Evolutionary conservation across 768 basidiomycete genomes (phyloP).

Genomic region (Cyclocybe cylindracea): DNA sequence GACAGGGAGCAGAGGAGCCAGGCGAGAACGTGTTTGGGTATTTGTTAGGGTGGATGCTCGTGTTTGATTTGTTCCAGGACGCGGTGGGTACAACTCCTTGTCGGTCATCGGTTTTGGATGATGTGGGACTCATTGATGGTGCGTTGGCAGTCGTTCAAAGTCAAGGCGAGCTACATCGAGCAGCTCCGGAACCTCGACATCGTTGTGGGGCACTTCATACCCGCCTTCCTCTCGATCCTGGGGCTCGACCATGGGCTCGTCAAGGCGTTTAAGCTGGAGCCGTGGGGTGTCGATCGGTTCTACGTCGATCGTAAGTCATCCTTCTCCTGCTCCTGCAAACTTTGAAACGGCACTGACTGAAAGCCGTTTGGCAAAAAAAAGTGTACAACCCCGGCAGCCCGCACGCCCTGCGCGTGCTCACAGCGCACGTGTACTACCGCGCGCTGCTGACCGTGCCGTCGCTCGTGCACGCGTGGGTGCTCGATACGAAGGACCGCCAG

Average conservation of each 20-base stretch:
- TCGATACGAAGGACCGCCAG: conserved; percentile 87
- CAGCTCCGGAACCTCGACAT: conserved; percentile 75
- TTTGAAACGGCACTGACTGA: neutral
- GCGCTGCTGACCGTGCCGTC: conserved; percentile 83
- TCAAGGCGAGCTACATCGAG: conserved; percentile 83
- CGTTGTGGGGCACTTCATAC: conserved; percentile 67
- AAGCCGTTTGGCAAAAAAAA: conserved; percentile 24
- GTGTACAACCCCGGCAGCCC: conserved; percentile 57
- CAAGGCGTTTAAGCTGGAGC: conserved; percentile 77
- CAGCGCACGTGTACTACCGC: conserved; percentile 89
- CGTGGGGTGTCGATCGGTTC: conserved; percentile 86
- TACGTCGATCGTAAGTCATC: conserved; percentile 63
- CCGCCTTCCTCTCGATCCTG: conserved; percentile 67
- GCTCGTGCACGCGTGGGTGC: conserved; percentile 82
- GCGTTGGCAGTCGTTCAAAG: conserved; percentile 73
- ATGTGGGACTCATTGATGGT: conserved; percentile 1
- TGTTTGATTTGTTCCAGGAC: conserved; percentile 81
- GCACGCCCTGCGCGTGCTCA: conserved; percentile 62
- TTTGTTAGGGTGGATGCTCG: conserved; percentile 88
- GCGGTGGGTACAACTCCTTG: conserved; percentile 55
- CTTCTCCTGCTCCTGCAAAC: neutral
- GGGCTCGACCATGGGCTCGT: conserved; percentile 59
- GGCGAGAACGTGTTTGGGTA: conserved; percentile 56
- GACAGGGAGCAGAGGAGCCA: conserved; percentile 4
- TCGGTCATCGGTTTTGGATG: neutral